phyloP scores from a whole-genome alignment of 2,329 filamentous ascomycete species.

The Ascochyta rabiei region DNA sequence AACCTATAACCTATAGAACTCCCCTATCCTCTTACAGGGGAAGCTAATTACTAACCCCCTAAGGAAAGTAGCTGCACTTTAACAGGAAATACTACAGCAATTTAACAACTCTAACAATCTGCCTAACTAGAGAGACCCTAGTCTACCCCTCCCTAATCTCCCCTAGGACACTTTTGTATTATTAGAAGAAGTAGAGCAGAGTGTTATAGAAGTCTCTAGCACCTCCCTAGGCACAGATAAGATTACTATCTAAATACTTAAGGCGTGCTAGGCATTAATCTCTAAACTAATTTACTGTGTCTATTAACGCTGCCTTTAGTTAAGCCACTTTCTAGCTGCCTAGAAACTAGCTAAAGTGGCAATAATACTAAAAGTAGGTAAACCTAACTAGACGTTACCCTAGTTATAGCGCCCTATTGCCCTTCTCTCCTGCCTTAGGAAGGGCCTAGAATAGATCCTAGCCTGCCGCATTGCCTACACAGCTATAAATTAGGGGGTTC shows the following conservation, averaged over 20 bases:
- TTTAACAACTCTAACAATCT: too few species aligned
- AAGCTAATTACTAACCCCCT: too few species aligned
- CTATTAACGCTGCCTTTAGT: not conserved
- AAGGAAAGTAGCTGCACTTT: too few species aligned
- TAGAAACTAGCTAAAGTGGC: not conserved
- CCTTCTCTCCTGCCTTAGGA: not conserved
- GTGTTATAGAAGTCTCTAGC: not conserved
- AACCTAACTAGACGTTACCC: not conserved
- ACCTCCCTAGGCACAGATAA: not conserved
- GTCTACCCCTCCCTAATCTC: not conserved
- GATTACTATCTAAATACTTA: not conserved
- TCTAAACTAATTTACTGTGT: not conserved
- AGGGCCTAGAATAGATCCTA: not conserved
- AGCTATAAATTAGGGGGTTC: not conserved
- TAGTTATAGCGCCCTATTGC: not conserved
- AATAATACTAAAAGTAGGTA: not conserved
- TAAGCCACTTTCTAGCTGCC: not conserved
- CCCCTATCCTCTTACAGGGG: too few species aligned
- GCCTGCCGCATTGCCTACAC: not conserved
- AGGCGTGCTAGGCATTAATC: not conserved
- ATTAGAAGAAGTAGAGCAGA: not conserved
- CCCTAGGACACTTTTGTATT: not conserved
- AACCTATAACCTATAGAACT: too few species aligned
- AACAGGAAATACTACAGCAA: too few species aligned
- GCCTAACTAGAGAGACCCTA: too few species aligned